Evolutionary conservation across 1,139 yeast genomes (phyloP), one percentile per base, ranked within the genome.

Genomic region (Geotrichum reessii): DNA sequence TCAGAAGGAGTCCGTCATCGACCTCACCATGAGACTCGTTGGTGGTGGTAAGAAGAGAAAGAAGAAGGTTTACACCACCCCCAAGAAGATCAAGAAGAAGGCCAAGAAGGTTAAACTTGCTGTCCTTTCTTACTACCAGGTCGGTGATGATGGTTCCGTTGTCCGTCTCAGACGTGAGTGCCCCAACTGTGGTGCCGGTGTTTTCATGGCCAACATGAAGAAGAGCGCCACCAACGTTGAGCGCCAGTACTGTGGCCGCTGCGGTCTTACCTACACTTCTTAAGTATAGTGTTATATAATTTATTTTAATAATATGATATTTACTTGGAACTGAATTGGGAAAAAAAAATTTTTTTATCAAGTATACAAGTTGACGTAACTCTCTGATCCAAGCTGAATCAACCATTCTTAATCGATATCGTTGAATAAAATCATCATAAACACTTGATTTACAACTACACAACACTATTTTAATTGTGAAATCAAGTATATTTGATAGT

Each of bases 11-110:
- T 92, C 98, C 69, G 93, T 98, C 71, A 81, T 93, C 70, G 97
- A 93, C 82, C 86, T 93, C 81, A 98, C 93, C 76, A 83, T 93
- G 69, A 91, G 98, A 86, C 89, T 93, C 80, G 89, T 98, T 86
- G 98, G 98, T 87, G 96, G 96, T 84, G 98, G 97, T 88, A 93
- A 93, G 88, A 93, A 93, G 91, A 92, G 96, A 89, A 90, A 89
- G 91, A 91, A 91, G 92, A 95, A 95, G 96, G 97, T 91, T 78
- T 95, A 93, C 93, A 92, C 98, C 84, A 93, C 99, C 78, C 99
- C 99, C 85, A 93, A 93, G 93, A 93, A 92, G 88, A 89, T 93
- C 83, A 90, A 83, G 84, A 98, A 93, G 95, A 91, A 90, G 88
- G 97, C 90, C 87, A 93, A 90, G 90, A 92, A 92, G 85, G 88